Conservation (phyloP, 257 asterid genomes). For the Handroanthus guayacan region DNA sequence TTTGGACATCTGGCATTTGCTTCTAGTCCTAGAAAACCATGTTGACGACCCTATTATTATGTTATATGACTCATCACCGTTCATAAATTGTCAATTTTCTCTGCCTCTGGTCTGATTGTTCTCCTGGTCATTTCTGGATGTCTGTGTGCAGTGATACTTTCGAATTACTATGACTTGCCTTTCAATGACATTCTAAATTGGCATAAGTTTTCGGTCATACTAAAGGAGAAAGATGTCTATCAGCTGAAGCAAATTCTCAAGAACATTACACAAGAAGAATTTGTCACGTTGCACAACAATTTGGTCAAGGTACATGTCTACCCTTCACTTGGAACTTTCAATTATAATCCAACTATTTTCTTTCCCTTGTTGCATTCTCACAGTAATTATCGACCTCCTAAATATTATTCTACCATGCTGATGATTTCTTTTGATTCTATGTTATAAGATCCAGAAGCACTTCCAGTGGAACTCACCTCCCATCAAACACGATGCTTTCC, state of each 20-base stretch:
- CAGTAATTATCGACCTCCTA: neutral
- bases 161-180: slow-evolving; percentile 93
- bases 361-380: neutral
- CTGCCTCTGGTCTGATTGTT: slow-evolving; percentile 20
- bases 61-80: neutral
- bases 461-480: slow-evolving; percentile 97
- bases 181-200: slow-evolving; percentile 89
- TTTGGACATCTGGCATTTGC: neutral
- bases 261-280: slow-evolving; percentile 73
- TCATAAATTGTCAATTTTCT: slow-evolving; percentile 18
- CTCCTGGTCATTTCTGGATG: slow-evolving; percentile 19
- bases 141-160: slow-evolving; percentile 85
- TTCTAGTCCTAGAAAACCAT: neutral
- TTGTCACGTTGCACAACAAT: slow-evolving; percentile 79
- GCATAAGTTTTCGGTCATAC: slow-evolving; percentile 80
- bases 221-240: slow-evolving; percentile 90
- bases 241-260: slow-evolving; percentile 90
- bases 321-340: slow-evolving; percentile 1
- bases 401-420: neutral
- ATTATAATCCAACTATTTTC: neutral
- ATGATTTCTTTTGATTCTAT: slow-evolving; percentile 18
- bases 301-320: slow-evolving; percentile 74
- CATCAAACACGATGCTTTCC: slow-evolving; percentile 74
- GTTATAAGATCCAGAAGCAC: slow-evolving; percentile 81
- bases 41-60: neutral